Percentiles rank a stretch among this genome's conserved stretches.
These are phyloP conservation scores for Penicillium frequentans DNA, from an alignment of 2,329 filamentous ascomycete species.

Conservation along the genomic window DNA sequence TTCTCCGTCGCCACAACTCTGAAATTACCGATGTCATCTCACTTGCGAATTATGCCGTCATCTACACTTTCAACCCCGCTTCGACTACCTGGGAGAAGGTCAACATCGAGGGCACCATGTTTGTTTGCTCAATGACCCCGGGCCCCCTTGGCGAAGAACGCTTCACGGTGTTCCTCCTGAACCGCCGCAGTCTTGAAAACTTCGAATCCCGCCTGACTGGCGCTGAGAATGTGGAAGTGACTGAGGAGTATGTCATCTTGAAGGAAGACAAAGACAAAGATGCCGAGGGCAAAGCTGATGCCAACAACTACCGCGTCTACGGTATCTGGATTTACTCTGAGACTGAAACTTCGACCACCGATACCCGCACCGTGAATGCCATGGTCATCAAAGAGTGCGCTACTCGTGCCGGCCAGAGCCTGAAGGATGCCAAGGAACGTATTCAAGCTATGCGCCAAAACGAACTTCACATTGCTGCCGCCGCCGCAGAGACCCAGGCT, in stretches of 20 bases:
- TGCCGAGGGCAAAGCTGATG: background rate
- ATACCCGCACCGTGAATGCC: constrained; percentile 52
- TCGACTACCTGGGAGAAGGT: constrained; percentile 78
- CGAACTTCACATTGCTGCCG: constrained; percentile 33
- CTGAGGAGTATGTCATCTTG: constrained; percentile 62
- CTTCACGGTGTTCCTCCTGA: constrained; percentile 67
- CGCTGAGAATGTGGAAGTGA: constrained; percentile 63
- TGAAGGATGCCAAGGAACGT: constrained; percentile 45
- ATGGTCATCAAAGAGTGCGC: constrained; percentile 58
- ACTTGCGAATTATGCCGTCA: constrained; percentile 79
- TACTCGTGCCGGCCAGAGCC: constrained; percentile 50
- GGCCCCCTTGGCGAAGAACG: constrained; percentile 47
- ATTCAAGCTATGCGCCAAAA: constrained; percentile 36
- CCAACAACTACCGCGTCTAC: constrained; percentile 47
- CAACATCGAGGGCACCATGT: constrained; percentile 82
- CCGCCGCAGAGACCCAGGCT: constrained; percentile 27
- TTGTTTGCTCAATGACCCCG: constrained; percentile 69
- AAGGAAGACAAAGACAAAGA: constrained; percentile 43
- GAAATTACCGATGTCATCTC: constrained; percentile 71
- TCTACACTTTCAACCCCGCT: constrained; percentile 73
- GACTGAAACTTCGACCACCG: constrained; percentile 55
- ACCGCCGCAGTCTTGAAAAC: constrained; percentile 70
- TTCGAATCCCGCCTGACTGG: constrained; percentile 63
- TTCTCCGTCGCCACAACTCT: constrained; percentile 78
- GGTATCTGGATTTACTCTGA: constrained; percentile 68